A percentile compares a stretch with the other conserved stretches of the same genome.
Evolutionary conservation across 2,329 filamentous ascomycete species (phyloP).

Genomic region (Aureobasidium sp.): DNA sequence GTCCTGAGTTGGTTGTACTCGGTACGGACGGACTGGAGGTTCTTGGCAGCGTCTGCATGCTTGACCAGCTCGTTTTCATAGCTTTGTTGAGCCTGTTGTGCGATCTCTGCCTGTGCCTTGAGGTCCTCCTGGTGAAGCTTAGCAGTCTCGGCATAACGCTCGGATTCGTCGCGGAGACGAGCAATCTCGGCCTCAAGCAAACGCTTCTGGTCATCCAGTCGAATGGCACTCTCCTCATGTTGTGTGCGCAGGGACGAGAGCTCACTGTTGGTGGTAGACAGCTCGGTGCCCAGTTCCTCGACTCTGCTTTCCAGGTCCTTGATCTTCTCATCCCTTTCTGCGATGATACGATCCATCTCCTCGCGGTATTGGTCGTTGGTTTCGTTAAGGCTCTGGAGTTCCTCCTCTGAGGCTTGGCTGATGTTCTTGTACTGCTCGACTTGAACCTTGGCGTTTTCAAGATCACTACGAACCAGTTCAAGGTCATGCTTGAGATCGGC

Average conservation of each 20-base stretch:
- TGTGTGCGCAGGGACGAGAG: slow-evolving; percentile 72
- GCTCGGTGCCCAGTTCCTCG: slow-evolving; percentile 75
- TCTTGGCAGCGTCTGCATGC: slow-evolving; percentile 89
- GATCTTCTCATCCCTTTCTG: slow-evolving; percentile 72
- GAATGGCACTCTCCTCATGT: slow-evolving; percentile 64
- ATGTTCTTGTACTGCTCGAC: slow-evolving; percentile 84
- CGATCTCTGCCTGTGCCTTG: slow-evolving; percentile 87
- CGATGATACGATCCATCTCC: slow-evolving; percentile 69
- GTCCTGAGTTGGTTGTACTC: slow-evolving; percentile 80
- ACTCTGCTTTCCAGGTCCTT: slow-evolving; percentile 75
- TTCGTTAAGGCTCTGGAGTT: slow-evolving; percentile 68
- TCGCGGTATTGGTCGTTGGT: slow-evolving; percentile 83
- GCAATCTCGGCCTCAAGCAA: slow-evolving; percentile 71
- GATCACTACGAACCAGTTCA: slow-evolving; percentile 69
- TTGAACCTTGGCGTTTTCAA: slow-evolving; percentile 74
- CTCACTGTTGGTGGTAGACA: slow-evolving; percentile 74
- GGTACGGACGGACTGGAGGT: slow-evolving; percentile 67
- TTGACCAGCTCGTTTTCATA: slow-evolving; percentile 93
- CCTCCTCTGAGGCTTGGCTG: slow-evolving; percentile 80
- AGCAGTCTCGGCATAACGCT: slow-evolving; percentile 69
- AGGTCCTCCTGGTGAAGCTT: slow-evolving; percentile 86
- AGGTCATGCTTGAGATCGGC: slow-evolving; percentile 82
- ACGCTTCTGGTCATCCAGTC: slow-evolving; percentile 75
- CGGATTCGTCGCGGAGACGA: slow-evolving; percentile 75
- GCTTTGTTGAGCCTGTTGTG: slow-evolving; percentile 84